Evolutionary conservation across 2,329 filamentous ascomycete genomes (phyloP).

Genomic region (Fusarium cyanostomum): DNA sequence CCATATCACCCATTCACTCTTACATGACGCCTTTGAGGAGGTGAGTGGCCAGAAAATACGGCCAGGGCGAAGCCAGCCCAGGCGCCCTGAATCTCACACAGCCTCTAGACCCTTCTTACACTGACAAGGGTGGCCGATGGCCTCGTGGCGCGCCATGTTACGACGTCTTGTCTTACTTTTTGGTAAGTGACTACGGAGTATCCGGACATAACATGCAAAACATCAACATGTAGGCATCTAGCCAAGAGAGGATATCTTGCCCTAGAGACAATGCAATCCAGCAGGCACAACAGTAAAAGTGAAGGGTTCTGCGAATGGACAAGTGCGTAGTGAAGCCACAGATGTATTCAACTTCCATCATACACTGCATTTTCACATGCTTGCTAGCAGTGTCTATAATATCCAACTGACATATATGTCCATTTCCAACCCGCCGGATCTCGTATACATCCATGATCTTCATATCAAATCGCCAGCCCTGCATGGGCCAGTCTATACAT

Average conservation of each 20-base stretch:
- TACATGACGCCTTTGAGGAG: constrained; percentile 14
- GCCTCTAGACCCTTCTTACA: constrained; percentile 29
- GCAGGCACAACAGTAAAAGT: not conserved
- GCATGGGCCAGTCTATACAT: constrained; percentile 28
- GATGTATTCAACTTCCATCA: constrained; percentile 12
- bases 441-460: constrained; percentile 34
- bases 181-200: constrained; percentile 10
- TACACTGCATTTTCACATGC: constrained; percentile 18
- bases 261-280: not conserved
- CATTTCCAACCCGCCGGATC: constrained; percentile 30
- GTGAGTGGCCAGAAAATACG: constrained; percentile 14
- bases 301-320: not conserved
- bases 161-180: constrained; percentile 11
- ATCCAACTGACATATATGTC: constrained; percentile 33
- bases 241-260: constrained; percentile 1
- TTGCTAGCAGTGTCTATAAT: constrained; percentile 31
- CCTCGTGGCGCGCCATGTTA: constrained; percentile 11
- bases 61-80: constrained; percentile 27
- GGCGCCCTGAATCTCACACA: constrained; percentile 42
- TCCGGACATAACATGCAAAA: constrained; percentile 6
- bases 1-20: constrained; percentile 5
- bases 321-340: not conserved
- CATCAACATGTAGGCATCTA: constrained; percentile 8
- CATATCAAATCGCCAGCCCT: constrained; percentile 32
- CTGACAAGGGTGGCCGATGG: constrained; percentile 19